Base-by-base conservation (phyloP, 2,329 filamentous ascomycete species). In the Trichoderma polysporum region DNA sequence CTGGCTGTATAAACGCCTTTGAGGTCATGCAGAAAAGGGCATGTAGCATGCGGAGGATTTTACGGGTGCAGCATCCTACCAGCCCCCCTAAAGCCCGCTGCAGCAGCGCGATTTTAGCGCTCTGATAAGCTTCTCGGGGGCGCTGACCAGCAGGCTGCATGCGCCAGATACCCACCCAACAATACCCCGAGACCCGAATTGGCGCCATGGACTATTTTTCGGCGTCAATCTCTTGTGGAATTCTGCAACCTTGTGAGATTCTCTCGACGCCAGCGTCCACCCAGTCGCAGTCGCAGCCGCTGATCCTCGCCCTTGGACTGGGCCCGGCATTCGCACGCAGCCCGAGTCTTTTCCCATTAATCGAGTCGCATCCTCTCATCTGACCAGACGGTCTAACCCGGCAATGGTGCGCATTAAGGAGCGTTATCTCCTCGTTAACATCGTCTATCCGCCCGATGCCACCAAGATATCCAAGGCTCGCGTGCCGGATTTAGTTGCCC, bases 351-450 rank as follows among this genome's bases (percentile, higher is more conserved):
- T 54, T 33, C 19, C 57, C 35, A 50, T 45, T 22, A 12, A 45
- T 45, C 41, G 41, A 45, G 41, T 9, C n/a, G 41, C 41, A 45
- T 45, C 41, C 31, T 41, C 58, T 29, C 22, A 37, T 37, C 41
- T 61, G 41, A 19, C 22, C 1, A 37, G 41, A 19, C 41, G n/a
- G n/a, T 22, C n/a, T 10, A 17, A 13, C n/a, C 29, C 54, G 33
- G 70, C 39, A 57, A 97, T 99, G 95, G 95, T 99, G 68, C 92
- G 95, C 76, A 88, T 98, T 72, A 99, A 99, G 80, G 91, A 97
- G 79, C 90, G 95, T 74, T 99, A 99, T 78, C 86, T 99, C 19
- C 88, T 98, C n/a, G 88, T 98, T 69, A 92, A 97, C 76, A 93
- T 98, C 71, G 84, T 98, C 54, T 97, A 97, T 74, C 93, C 94